Evolutionary conservation across 1,284 basidiomycete genomes (phyloP), one percentile per base, ranked within the genome.

Genomic region (Ustilago shanxiensis): DNA sequence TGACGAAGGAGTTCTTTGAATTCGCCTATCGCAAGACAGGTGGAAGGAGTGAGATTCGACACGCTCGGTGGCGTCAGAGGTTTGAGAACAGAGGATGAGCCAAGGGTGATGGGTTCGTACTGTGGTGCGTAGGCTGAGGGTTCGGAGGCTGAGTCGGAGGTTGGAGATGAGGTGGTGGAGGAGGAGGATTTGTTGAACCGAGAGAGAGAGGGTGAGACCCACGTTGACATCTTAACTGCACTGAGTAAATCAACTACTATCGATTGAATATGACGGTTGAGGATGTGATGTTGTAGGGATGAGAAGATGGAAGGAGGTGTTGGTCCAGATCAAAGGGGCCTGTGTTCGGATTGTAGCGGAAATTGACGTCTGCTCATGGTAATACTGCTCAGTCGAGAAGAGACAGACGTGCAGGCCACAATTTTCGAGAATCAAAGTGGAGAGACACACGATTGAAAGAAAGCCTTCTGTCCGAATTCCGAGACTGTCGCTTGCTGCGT

Each of bases 1-100:
- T 83, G 79, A 2, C 80, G 74, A 18, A 84, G 68, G 8, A 84
- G 72, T 24, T 80, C 79, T 54, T 79, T 76, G 63, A 83, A 83
- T 22, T 81, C 76, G n/a, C 66, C 51, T 2, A 83, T 60, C 3
- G 75, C 69, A 3, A 83, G 60, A 61, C 82, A 83, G 2, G 73
- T 67, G 1, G 65, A 65, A 0, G 79, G 70, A 1, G 68, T 74
- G 22, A 83, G 58, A 44, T 83, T 79, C 13, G 55, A 62, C 1
- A 83, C 81, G 22, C 26, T 49, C 2, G 68, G 64, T 33, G 73
- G 68, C 3, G 73, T 71, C 9, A 70, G 57, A 0, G 73, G 73
- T 53, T 67, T 63, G 29, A 68, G 54, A 5, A 76, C 57, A 28
- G 65, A 67, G 11, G 63, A 62, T 0, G 72, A 75, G n/a, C 72